A percentile compares a stretch with the other conserved stretches of the same genome.
Evolutionary conservation across 108 stramenopile genomes (phyloP).

Genomic region (Skeletonema menzelii): DNA sequence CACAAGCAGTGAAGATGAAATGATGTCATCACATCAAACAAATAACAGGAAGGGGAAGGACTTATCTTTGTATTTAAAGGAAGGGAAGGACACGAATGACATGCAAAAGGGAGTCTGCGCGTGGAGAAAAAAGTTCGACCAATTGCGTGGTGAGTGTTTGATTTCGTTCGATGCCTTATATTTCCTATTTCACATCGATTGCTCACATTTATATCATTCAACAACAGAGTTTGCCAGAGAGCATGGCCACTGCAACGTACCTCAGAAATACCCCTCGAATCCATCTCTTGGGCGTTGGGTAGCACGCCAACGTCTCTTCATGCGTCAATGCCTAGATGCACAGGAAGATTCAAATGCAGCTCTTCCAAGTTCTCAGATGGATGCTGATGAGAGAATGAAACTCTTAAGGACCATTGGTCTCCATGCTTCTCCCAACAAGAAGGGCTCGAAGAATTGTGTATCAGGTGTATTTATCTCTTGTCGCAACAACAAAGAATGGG

Average conservation of each 20-base stretch:
- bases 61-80: too few relatives aligned
- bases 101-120: background rate
- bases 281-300: slow-evolving; percentile 47
- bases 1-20: background rate
- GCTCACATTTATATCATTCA: background rate
- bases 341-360: background rate
- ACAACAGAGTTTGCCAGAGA: slow-evolving; percentile 6
- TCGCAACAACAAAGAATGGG: slow-evolving; percentile 22
- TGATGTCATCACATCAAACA: background rate
- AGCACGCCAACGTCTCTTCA: slow-evolving; percentile 23
- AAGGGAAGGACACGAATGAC: too few relatives aligned
- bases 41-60: background rate
- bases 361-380: background rate
- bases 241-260: slow-evolving; percentile 49
- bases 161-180: background rate
- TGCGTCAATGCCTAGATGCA: slow-evolving; percentile 13
- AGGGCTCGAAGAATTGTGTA: background rate
- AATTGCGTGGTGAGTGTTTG: background rate
- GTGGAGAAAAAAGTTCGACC: background rate
- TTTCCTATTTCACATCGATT: too few relatives aligned
- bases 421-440: background rate
- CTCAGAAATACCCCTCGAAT: slow-evolving; percentile 40
- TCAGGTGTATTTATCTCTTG: background rate
- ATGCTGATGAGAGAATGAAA: background rate
- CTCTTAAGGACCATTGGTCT: slow-evolving; percentile 3